Evolutionary conservation across 164 flowering plant species (phyloP).

Genomic region (Stephania japonica): DNA sequence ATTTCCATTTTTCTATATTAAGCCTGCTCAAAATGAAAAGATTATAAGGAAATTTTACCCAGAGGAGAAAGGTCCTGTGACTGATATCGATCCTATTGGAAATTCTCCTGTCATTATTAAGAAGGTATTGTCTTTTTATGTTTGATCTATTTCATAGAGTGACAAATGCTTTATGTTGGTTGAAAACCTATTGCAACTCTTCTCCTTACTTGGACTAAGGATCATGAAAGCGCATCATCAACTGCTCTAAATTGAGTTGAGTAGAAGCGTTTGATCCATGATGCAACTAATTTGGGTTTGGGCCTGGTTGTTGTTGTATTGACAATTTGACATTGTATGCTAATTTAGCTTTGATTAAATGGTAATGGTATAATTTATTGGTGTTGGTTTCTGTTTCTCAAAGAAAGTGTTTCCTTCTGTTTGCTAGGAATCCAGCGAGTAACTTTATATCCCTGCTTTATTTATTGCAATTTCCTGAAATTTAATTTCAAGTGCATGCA

Average conservation of each 20-base stretch:
- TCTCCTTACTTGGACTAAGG: too few relatives aligned
- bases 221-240: too few relatives aligned
- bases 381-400: too few relatives aligned
- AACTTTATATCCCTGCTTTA: background rate
- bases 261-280: too few relatives aligned
- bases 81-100: constrained; percentile 89
- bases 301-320: too few relatives aligned
- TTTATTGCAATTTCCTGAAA: background rate
- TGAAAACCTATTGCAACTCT: too few relatives aligned
- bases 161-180: too few relatives aligned
- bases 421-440: background rate
- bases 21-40: constrained; percentile 57
- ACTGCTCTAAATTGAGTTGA: too few relatives aligned
- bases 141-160: too few relatives aligned
- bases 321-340: background rate
- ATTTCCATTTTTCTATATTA: constrained; percentile 85
- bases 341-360: background rate
- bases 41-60: constrained; percentile 76
- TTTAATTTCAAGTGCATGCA: background rate
- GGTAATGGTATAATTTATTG: too few relatives aligned
- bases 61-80: constrained; percentile 77
- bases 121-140: constrained; percentile 44
- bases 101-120: constrained; percentile 95
- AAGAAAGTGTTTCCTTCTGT: too few relatives aligned
- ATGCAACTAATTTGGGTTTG: too few relatives aligned